Conservation (phyloP, 495 filamentous ascomycete genomes). For the Neurospora intermedia region DNA sequence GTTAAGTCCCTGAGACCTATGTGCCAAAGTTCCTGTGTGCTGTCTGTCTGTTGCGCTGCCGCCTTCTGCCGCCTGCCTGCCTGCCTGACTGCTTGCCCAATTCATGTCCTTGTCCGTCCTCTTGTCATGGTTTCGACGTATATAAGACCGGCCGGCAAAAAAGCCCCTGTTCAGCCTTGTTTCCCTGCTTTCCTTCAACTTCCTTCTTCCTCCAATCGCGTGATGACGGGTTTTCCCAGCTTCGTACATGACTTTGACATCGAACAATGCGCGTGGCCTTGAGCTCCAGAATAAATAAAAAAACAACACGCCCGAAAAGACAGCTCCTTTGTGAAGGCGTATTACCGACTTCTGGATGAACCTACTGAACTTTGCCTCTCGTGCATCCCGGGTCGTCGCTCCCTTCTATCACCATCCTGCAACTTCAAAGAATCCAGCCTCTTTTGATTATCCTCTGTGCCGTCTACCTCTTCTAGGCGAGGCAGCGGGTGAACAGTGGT, state of each 20-base stretch:
- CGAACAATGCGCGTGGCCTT: background rate
- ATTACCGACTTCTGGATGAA: conserved; percentile 32
- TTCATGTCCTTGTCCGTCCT: background rate
- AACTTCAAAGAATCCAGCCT: conserved; percentile 75
- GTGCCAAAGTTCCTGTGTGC: background rate
- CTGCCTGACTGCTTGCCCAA: background rate
- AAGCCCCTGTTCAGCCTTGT: background rate
- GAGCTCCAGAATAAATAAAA: background rate
- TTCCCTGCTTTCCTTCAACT: background rate
- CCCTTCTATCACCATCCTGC: conserved; percentile 49
- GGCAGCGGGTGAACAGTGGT: conserved; percentile 20
- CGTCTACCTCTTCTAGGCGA: conserved; percentile 57
- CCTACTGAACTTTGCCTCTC: conserved; percentile 42
- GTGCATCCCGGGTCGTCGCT: conserved; percentile 32
- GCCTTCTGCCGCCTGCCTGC: background rate
- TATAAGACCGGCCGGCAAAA: background rate
- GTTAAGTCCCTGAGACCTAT: background rate
- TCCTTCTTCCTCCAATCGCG: background rate
- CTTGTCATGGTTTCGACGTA: background rate
- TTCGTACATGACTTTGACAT: background rate
- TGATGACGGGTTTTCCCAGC: background rate
- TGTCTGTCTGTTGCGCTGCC: background rate
- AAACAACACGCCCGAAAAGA: background rate
- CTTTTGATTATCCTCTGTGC: conserved; percentile 72
- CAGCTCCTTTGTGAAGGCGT: background rate